These are phyloP conservation scores for Dipodascus geniculatus DNA, from an alignment of 805 yeast genomes.

Conservation along the genomic window DNA sequence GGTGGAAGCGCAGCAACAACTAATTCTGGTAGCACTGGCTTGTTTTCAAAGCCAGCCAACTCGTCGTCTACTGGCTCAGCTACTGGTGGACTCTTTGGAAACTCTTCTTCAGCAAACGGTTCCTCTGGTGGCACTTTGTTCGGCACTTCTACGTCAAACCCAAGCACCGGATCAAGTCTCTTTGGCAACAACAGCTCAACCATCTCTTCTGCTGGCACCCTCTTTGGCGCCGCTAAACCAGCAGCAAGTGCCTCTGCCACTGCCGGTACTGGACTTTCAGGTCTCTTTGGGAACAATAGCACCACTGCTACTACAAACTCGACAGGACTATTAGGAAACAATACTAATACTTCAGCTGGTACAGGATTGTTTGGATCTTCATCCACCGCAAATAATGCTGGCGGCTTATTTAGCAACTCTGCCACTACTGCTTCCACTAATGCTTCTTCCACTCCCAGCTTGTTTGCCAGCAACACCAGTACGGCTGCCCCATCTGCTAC, in stretches of 20 bases:
- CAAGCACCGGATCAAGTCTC: neutral
- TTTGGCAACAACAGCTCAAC: neutral
- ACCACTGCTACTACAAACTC: neutral
- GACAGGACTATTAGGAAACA: neutral
- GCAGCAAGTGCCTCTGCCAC: neutral
- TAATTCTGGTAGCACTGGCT: neutral
- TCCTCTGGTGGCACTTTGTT: neutral
- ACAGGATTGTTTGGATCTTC: neutral
- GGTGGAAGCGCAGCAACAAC: neutral
- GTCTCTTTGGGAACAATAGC: neutral
- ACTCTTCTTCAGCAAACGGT: neutral
- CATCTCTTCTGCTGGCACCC: neutral
- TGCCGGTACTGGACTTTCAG: neutral
- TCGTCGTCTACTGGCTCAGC: neutral
- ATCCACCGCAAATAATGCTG: neutral
- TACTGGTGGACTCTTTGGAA: neutral
- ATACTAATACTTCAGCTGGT: neutral
- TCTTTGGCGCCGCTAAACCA: neutral
- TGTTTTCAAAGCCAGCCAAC: neutral
- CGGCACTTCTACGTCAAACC: neutral
- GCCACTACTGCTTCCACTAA: neutral
- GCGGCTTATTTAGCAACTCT: neutral
- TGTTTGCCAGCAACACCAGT: too few relatives aligned
- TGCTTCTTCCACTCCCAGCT: too few relatives aligned
- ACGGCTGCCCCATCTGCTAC: too few relatives aligned